Conservation (phyloP, 1,284 basidiomycete species). For the Termitomyces sp. region DNA sequence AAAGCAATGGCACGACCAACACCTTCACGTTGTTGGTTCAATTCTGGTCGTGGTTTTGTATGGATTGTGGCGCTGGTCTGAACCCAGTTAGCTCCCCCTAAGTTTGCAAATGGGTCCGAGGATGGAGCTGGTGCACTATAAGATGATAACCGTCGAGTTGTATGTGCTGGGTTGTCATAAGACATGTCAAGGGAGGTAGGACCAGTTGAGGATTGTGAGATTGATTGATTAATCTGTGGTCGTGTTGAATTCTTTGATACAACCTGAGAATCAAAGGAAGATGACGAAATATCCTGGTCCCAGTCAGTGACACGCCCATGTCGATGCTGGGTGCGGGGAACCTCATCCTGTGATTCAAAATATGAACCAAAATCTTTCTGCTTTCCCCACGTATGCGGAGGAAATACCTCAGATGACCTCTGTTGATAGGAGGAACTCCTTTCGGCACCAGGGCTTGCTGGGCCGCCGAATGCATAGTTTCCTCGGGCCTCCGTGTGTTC, state of each 20-base stretch:
- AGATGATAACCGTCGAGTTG: slow-evolving; percentile 4
- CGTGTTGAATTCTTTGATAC: slow-evolving; percentile 31
- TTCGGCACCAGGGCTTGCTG: slow-evolving; percentile 39
- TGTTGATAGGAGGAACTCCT: slow-evolving; percentile 25
- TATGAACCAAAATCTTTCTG: slow-evolving; percentile 49
- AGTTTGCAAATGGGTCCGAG: background rate
- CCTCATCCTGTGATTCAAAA: slow-evolving; percentile 32
- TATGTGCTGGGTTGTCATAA: slow-evolving; percentile 7
- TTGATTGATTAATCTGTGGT: slow-evolving; percentile 15
- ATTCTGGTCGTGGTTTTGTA: slow-evolving; percentile 41
- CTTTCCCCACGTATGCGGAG: slow-evolving; percentile 60
- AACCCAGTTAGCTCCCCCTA: background rate
- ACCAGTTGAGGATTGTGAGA: slow-evolving; percentile 11
- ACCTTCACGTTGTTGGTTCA: slow-evolving; percentile 48
- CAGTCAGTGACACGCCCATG: slow-evolving; percentile 28
- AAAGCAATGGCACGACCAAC: slow-evolving; percentile 75
- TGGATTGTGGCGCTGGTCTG: slow-evolving; percentile 23
- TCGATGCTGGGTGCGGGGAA: slow-evolving; percentile 16
- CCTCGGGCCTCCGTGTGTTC: slow-evolving; percentile 31
- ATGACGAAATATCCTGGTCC: slow-evolving; percentile 20
- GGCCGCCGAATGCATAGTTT: slow-evolving; percentile 54
- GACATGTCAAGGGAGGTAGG: slow-evolving; percentile 7
- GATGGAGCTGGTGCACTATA: slow-evolving; percentile 1
- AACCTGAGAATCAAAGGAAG: slow-evolving; percentile 39
- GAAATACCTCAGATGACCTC: slow-evolving; percentile 36